Evolutionary conservation across 148 eudicot species (phyloP).

Genomic region (Camellia japonica): DNA sequence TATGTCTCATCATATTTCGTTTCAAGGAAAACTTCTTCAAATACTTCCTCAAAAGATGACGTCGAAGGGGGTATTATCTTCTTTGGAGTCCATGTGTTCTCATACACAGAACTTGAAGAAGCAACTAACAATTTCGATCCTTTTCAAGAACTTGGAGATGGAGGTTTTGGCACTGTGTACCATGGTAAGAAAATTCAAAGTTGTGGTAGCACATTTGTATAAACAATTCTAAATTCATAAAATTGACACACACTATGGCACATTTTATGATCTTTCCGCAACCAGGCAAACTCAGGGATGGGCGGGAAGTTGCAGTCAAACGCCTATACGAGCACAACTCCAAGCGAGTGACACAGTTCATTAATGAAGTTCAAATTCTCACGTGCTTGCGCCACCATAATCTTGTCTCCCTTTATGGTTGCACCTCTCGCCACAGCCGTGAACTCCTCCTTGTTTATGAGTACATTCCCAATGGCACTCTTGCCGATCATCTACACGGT

Average conservation of each 20-base stretch:
- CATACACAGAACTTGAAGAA: conserved; percentile 6
- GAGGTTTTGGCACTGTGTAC: conserved; percentile 50
- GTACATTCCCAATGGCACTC: conserved; percentile 9
- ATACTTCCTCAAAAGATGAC: background rate
- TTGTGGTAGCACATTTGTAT: background rate
- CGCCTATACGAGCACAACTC: conserved; percentile 5
- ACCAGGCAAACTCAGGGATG: conserved; percentile 5
- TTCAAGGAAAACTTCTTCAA: background rate
- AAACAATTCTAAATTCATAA: too few relatives aligned
- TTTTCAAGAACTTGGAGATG: conserved; percentile 40
- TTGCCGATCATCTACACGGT: conserved; percentile 19
- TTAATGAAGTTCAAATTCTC: background rate
- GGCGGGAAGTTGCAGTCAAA: conserved; percentile 11
- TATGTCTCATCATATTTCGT: background rate
- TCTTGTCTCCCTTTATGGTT: conserved; percentile 12
- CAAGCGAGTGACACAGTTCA: conserved; percentile 5
- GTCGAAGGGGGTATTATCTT: background rate
- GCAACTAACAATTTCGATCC: conserved; percentile 22
- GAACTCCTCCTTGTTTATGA: conserved; percentile 8
- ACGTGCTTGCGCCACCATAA: background rate
- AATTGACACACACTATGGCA: too few relatives aligned
- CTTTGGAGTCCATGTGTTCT: conserved; percentile 7
- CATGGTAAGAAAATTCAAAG: conserved; percentile 26
- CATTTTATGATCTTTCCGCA: background rate
- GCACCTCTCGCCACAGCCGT: conserved; percentile 7